Evolutionary conservation across 2,329 filamentous ascomycete genomes (phyloP), one percentile per base, ranked within the genome.

Genomic region (Ceratocystis huliohia): DNA sequence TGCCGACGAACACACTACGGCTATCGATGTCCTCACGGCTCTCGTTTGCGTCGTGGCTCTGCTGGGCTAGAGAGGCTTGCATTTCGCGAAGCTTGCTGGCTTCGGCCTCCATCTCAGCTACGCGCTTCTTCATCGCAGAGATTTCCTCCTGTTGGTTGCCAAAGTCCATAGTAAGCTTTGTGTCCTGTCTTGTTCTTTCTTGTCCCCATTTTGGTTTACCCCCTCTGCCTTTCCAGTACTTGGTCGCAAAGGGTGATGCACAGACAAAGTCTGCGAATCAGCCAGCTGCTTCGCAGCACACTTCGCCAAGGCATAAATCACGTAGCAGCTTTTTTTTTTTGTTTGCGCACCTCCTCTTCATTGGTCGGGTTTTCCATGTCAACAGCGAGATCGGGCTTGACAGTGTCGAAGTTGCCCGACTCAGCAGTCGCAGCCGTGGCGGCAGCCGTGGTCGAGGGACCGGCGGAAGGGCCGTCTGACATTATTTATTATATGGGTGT

Each of bases 1-100:
- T 99, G 71, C 94, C 94, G 57, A 99, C 94, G 75, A 99, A 99
- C 76, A 99, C 91, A 78, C 91, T 96, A 73, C 94, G 87, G 71
- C 87, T 87, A 77, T 99, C 94, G 68, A 99, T 86, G 71, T 96
- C 95, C 75, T 96, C 92, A 77, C 95, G 96, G 79, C 92, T 91
- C 74, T 97, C 94, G 70, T 88, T 85, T 69, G 94, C 81, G 71
- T 89, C 89, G 70, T 91, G 86, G 69, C 85, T 87, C 73, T 94
- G 88, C 74, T 92, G 86, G 75, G 97, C 93, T 69, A 97, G 82
- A 65, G 82, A 86, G 66, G 87, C 87, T 75, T 94, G 89, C 89
- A 94, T 92, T 76, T 93, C 89, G 70, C 89, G 84, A 65, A 94
- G 82, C 77, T 92, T 92, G 68, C 88, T 88, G 4, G 89, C 89